Evolutionary conservation across 2,329 filamentous ascomycete species (phyloP).

Genomic region (Pezicula carpinea): DNA sequence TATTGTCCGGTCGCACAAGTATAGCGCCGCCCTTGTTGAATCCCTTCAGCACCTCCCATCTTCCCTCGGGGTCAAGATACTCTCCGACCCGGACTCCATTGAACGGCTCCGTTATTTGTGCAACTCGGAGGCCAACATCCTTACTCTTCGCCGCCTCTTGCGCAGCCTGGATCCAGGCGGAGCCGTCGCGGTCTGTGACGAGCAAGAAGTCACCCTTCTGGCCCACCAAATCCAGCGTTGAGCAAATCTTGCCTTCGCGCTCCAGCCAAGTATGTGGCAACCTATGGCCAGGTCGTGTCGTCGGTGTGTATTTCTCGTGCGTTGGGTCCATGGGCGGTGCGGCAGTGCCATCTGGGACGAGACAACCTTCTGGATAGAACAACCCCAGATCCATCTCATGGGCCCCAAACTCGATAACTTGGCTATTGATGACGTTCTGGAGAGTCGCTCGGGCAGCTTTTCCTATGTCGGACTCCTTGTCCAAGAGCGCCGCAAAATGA

Average conservation of each 20-base stretch:
- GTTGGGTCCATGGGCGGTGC: constrained; percentile 10
- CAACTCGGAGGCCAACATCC: background rate
- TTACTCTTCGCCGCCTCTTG: background rate
- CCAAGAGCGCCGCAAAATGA: constrained; percentile 9
- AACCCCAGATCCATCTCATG: constrained; percentile 22
- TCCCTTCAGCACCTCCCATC: background rate
- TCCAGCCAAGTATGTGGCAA: constrained; percentile 24
- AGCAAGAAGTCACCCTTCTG: background rate
- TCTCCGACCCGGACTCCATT: background rate
- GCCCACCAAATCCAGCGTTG: background rate
- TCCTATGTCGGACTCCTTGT: constrained; percentile 5
- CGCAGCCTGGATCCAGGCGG: background rate
- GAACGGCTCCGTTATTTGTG: background rate
- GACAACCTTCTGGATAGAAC: constrained; percentile 12
- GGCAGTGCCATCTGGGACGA: constrained; percentile 16
- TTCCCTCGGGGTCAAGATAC: background rate
- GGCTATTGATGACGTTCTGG: constrained; percentile 5
- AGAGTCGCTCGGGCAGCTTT: background rate
- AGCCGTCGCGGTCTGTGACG: background rate
- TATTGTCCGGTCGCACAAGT: background rate
- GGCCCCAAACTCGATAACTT: constrained; percentile 15
- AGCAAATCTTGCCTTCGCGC: background rate
- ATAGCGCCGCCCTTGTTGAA: background rate
- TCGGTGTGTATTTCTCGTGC: constrained; percentile 17
- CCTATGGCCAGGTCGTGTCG: constrained; percentile 22